Evolutionary conservation across 1,139 yeast genomes (phyloP), one percentile per base, ranked within the genome.

Genomic region (Nakaseomyces kungkrabaensis): DNA sequence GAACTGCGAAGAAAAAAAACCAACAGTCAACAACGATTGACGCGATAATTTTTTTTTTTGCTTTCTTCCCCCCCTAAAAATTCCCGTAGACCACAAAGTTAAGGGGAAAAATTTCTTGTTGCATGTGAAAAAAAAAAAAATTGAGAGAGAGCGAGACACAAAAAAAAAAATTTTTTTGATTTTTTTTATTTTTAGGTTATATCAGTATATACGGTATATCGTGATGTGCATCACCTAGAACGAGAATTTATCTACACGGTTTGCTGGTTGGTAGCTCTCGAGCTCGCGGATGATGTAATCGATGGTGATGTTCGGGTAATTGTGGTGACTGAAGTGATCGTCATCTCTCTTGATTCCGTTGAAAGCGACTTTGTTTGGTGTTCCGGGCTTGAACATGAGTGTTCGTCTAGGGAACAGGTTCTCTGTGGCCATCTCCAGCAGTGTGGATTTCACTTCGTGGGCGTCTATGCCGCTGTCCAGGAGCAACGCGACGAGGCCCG

Each of bases 401-500:
- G 75, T 69, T 46, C 68, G 53, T 47, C 62, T 60, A 22, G 65
- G 61, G 45, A 73, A 69, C 1, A 63, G 59, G 42, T 67, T 70
- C 25, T 57, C 59, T 0, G 75, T 69, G 1, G 74, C 62, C 48
- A 62, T 7, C n/a, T 46, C 48, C 13, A 75, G 68, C 43, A 82
- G 61, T 41, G 57, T 68, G 11, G 59, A 57, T 55, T 70, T 72
- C 4, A 81, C 70, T 1, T 44, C 72, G 0, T 54, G 55, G 0
- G 75, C 69, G 0, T 69, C 59, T 4, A 79, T 69, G 0, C 95
- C 95, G 55, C 72, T 69, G 44, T 86, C 81, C 54, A 88, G 67
- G 46, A 79, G 65, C 36, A 79, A 75, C 0, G 90, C 92, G 2
- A 75, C 79, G 40, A 85, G 60, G 0, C 96, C 97, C 0, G 92